Evolutionary conservation across 495 filamentous ascomycete genomes (phyloP), one percentile per base, ranked within the genome.

Genomic region (Annulohypoxylon stygium): DNA sequence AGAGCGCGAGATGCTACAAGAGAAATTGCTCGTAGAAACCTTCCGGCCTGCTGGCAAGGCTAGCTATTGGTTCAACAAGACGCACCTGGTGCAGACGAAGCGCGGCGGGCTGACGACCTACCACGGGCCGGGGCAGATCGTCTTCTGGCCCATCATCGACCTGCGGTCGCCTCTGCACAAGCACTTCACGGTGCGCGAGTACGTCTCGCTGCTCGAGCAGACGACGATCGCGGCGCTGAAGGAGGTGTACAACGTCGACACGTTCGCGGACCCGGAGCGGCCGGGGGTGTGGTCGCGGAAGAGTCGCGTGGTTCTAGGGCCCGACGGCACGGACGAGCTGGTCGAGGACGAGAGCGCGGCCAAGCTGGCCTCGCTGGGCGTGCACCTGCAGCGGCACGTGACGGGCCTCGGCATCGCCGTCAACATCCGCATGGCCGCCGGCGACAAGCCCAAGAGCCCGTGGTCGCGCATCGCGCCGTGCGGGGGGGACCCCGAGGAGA

Each of bases 31-130:
- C 75, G 36, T 81, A 73, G 33, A 81, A 14, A 33, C 34, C 0
- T 11, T 14, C 16, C 39, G 39, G 11, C 39, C 1, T 3, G 6
- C n/a, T 14, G 2, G 1, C 1, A 33, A n/a, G n/a, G 26, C 53
- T n/a, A 39, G 66, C 73, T 2, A 16, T 65, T 48, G 20, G 47
- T 58, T 71, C 36, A 77, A 79, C 41, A 61, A 78, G 14, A 92
- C 93, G 18, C 87, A 90, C 18, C 86, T 97, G 73, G 78, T 88
- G 43, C 85, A 90, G 61, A 90, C 93, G 5, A 87, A 90, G 7
- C 90, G 96, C 51, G 96, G 96, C 71, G 96, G 96, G 0, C 92
- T 96, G 66, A 95, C 92, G 0, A 98, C 96, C 4, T 99, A 97
- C 83, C 96, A 99, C 78, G 96, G 96, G 0, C 96, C 96, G 0